Base-by-base conservation (phyloP, 371 early-diverging fungal genomes). In the Mortierella sp. region DNA sequence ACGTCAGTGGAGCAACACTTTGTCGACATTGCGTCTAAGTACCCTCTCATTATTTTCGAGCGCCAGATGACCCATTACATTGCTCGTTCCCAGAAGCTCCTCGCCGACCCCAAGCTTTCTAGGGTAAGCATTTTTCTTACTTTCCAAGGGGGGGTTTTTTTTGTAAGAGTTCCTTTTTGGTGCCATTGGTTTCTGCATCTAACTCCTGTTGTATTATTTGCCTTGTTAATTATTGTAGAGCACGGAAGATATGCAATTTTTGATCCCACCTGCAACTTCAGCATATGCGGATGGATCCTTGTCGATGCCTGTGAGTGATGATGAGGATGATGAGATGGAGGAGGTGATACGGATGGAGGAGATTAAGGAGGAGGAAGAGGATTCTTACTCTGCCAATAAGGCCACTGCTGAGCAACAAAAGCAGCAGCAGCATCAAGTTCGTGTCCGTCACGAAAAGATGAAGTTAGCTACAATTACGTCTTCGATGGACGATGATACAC, bases 1-100 rank as follows among this genome's bases (percentile, higher is more conserved):
- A 77, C 77, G 4, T 84, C 88, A 24, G 74, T 92, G 57, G 86
- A 90, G 58, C 73, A 84, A 11, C 92, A 92, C 80, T 92, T 92
- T 82, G 83, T 85, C 63, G 79, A 84, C 45, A 57, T 93, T 71
- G 92, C 92, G 16, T 84, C 89, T 74, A 83, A 88, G 48, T 92
- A 90, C 77, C 93, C 93, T 1, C 73, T 91, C 26, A 82, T 80
- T 31, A 79, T 86, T 58, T 78, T 86, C 52, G 87, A 82, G 76
- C 77, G 87, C 14, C 87, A 86, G 34, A 86, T 86, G 87, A 86
- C 87, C 26, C 87, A 86, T 34, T 86, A 80, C 50, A 82, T 86
- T 57, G 60, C 76, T 50, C 82, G 83, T 31, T 82, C 80, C 3
- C 87, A 86, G 48, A 82, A 82, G 70, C 78, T 86, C 10, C 75